phyloP scores from a whole-genome alignment of 257 asterid species.

The Rauvolfia tetraphylla region DNA sequence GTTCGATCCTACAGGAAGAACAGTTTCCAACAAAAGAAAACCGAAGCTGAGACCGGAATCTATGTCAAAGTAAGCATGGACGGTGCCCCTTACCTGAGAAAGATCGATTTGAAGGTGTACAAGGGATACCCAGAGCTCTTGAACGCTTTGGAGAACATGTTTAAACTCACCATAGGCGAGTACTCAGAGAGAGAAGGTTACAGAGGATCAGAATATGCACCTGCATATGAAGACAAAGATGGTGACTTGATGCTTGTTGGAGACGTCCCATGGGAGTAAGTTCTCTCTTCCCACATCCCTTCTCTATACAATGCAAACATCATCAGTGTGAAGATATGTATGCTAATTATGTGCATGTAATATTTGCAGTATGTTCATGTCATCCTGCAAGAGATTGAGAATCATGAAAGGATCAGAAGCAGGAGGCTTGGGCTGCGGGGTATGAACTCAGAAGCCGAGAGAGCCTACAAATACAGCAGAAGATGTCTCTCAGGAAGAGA shows the following conservation, averaged over 20 bases:
- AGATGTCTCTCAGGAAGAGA: constrained; percentile 27
- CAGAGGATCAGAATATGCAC: constrained; percentile 82
- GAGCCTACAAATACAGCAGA: constrained; percentile 12
- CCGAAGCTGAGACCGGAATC: constrained; percentile 50
- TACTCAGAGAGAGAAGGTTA: constrained; percentile 89
- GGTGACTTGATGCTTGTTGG: constrained; percentile 94
- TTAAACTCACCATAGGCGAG: constrained; percentile 76
- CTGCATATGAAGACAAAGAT: constrained; percentile 92
- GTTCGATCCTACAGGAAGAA: constrained; percentile 62
- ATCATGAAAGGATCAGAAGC: constrained; percentile 81
- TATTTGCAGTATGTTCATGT: constrained; percentile 65
- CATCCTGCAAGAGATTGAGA: constrained; percentile 75
- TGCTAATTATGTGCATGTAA: constrained; percentile 17
- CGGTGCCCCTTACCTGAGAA: constrained; percentile 82
- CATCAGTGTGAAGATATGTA: not conserved
- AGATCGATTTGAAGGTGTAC: constrained; percentile 65
- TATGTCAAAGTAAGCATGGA: constrained; percentile 89
- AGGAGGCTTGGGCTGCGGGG: constrained; percentile 58
- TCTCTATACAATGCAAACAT: not conserved
- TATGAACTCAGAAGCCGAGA: constrained; percentile 18
- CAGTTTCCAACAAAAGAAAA: constrained; percentile 39
- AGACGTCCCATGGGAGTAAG: constrained; percentile 88
- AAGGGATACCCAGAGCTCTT: constrained; percentile 52
- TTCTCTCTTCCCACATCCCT: not conserved
- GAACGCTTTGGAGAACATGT: constrained; percentile 65